Conservation (phyloP, 371 early-diverging fungal genomes). For the Mortierella polycephala region DNA sequence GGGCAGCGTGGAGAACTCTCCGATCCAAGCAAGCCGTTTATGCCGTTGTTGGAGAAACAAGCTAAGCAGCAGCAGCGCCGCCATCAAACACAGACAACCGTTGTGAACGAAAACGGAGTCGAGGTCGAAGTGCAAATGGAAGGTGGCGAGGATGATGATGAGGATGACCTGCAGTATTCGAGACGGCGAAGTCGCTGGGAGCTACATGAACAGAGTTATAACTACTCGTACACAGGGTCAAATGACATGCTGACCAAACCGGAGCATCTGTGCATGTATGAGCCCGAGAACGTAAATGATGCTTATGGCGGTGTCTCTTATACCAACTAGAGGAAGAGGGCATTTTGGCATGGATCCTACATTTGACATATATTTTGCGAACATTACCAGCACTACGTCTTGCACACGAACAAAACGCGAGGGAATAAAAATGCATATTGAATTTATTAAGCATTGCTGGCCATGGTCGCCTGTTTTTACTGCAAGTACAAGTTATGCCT, state of each 20-base stretch:
- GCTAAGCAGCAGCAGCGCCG: conserved; percentile 17
- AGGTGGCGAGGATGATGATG: conserved; percentile 31
- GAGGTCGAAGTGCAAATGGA: conserved; percentile 14
- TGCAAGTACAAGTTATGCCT: no score
- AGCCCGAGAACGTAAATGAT: conserved; percentile 61
- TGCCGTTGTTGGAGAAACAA: conserved; percentile 46
- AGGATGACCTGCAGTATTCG: conserved; percentile 40
- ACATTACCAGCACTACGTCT: no score
- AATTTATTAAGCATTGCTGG: no score
- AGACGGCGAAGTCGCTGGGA: conserved; percentile 85
- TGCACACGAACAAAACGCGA: no score
- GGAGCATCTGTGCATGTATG: conserved; percentile 79
- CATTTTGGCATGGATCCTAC: background rate
- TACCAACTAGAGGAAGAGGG: conserved; percentile 7
- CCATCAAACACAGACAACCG: conserved; percentile 5
- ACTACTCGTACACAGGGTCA: conserved; percentile 76
- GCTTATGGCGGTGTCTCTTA: conserved; percentile 46
- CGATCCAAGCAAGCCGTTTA: conserved; percentile 45
- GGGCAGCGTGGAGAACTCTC: conserved; percentile 45
- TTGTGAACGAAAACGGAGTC: background rate
- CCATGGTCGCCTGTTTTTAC: no score
- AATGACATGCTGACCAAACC: conserved; percentile 66
- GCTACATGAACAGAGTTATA: conserved; percentile 94
- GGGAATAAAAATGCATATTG: background rate
- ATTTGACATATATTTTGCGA: no score